These are phyloP conservation scores for Lachancea mirantina DNA, from an alignment of 805 yeast genomes.

Conservation along the genomic window DNA sequence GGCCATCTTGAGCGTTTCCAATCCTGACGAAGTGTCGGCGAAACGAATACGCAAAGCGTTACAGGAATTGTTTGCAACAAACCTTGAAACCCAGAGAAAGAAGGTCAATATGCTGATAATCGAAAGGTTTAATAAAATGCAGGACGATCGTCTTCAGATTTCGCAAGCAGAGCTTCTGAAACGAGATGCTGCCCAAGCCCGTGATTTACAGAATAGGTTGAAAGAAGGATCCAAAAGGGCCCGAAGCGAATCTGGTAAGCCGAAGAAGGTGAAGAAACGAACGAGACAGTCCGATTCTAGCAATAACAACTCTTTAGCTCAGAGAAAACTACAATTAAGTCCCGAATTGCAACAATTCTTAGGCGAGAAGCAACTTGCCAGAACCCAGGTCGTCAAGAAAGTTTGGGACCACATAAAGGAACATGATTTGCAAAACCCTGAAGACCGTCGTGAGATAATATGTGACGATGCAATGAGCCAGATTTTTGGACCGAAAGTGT, in stretches of 20 bases:
- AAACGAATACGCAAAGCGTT: slow-evolving; percentile 64
- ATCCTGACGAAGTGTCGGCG: slow-evolving; percentile 61
- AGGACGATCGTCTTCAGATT: slow-evolving; percentile 27
- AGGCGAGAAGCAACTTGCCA: slow-evolving; percentile 39
- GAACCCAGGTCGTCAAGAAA: slow-evolving; percentile 64
- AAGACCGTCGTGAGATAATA: slow-evolving; percentile 54
- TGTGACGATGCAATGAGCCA: slow-evolving; percentile 53
- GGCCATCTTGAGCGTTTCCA: slow-evolving; percentile 69
- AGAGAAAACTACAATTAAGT: slow-evolving; percentile 43
- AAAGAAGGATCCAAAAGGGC: slow-evolving; percentile 12
- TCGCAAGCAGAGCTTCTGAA: slow-evolving; percentile 35
- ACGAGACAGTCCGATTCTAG: slow-evolving; percentile 11
- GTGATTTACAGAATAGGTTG: slow-evolving; percentile 34
- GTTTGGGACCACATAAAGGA: slow-evolving; percentile 67
- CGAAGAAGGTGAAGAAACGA: slow-evolving; percentile 12
- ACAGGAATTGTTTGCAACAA: slow-evolving; percentile 58
- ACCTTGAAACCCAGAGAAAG: slow-evolving; percentile 46
- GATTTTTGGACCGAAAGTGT: slow-evolving; percentile 53
- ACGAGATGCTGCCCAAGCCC: slow-evolving; percentile 48
- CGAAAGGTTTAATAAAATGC: slow-evolving; percentile 46
- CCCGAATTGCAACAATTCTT: slow-evolving; percentile 45
- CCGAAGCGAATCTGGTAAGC: slow-evolving; percentile 10
- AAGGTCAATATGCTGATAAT: slow-evolving; percentile 54
- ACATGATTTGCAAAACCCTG: slow-evolving; percentile 56
- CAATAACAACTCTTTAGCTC: slow-evolving; percentile 31